phyloP scores from a whole-genome alignment of 2,329 filamentous ascomycete species.

The Phyllosticta paracitricarpa region DNA sequence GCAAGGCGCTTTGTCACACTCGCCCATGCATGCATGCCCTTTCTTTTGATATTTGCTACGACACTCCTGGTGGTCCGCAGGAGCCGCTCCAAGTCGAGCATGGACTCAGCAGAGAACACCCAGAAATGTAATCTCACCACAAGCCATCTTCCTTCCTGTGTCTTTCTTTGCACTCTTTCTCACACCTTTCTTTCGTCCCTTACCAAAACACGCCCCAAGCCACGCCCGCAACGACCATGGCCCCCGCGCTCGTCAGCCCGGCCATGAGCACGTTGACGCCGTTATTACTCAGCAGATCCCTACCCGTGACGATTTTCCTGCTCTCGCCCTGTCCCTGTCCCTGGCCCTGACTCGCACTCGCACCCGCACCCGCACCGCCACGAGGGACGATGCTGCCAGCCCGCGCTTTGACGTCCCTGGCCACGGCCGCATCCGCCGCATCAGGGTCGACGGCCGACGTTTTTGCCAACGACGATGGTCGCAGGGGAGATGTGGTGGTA shows the following conservation, averaged over 20 bases:
- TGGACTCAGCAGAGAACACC: too few species aligned
- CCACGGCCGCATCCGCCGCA: constrained; percentile 17
- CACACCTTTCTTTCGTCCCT: neutral
- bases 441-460: constrained; percentile 18
- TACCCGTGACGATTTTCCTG: constrained; percentile 52
- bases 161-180: too few species aligned
- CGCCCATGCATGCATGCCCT: too few species aligned
- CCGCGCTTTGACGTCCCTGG: constrained; percentile 21
- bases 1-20: too few species aligned
- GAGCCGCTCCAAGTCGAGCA: too few species aligned
- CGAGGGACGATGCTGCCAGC: constrained; percentile 16
- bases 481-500: too few species aligned
- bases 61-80: too few species aligned
- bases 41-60: too few species aligned
- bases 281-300: constrained; percentile 83
- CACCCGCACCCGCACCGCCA: constrained; percentile 10
- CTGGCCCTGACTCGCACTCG: neutral
- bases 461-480: constrained; percentile 7
- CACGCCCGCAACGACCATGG: constrained; percentile 47
- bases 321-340: constrained; percentile 29
- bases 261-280: constrained; percentile 94
- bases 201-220: constrained; percentile 16
- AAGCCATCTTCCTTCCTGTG: too few species aligned
- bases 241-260: constrained; percentile 64
- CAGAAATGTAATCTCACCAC: too few species aligned